Evolutionary conservation across 2,329 filamentous ascomycete genomes (phyloP), one percentile per base, ranked within the genome.

Genomic region (Alternaria arbusti): DNA sequence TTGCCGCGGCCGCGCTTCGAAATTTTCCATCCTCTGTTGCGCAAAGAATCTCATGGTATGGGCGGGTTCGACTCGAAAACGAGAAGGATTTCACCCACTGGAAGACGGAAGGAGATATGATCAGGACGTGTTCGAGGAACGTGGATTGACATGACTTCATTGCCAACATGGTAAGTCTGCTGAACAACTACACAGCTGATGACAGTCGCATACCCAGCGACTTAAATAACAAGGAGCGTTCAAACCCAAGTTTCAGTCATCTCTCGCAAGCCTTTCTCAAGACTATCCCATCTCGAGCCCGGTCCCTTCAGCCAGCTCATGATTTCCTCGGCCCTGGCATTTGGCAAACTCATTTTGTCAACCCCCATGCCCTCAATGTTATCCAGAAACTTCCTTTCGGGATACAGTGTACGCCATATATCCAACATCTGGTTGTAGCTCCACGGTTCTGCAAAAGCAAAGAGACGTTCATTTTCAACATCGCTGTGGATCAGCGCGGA

Each of bases 401-500:
- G 84, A 49, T 79, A 78, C 4, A 80, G 26, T 46, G 79, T 77
- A 26, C 79, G 72, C 44, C 83, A 70, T 10, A 81, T 73, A 0
- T 61, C 68, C 10, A 86, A 65, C 15, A 86, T 67, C 3, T 81
- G 69, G 20, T 85, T 84, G 74, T 81, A 85, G 49, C 79, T 85
- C 59, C 80, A 84, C 0, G 80, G 81, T 2, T 80, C 76, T 0
- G 84, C 85, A 56, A 85, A 87, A 1, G 79, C 87, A 69, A 88
- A 87, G 9, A 90, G 72, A 1, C 88, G 82, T 68, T 89, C 83
- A 0, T 80, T 80, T 2, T 75, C 63, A 0, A 88, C 80, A 0
- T 80, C 77, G 0, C 80, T 77, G 22, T 86, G 77, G 0, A 87
- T 77, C 8, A 86, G 75, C 0, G 84, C 87, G 3, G 84, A 83